phyloP scores from a whole-genome alignment of 2,329 filamentous ascomycete species.

The Chalara sp. region DNA sequence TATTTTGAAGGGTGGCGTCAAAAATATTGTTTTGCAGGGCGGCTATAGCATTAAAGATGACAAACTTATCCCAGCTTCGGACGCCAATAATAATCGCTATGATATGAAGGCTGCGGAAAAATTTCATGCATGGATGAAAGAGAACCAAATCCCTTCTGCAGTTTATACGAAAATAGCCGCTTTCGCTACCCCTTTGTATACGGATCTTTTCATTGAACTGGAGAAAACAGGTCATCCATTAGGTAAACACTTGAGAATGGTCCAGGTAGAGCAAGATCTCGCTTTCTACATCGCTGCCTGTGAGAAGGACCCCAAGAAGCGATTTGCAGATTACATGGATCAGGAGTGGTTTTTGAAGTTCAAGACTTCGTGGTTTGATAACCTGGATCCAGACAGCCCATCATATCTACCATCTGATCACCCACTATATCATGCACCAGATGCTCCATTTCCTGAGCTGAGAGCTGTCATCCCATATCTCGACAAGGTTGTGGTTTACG shows the following conservation, averaged over 20 bases:
- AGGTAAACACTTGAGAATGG: constrained; percentile 3
- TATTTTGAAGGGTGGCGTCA: background rate
- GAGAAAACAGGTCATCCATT: constrained; percentile 4
- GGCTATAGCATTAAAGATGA: constrained; percentile 5
- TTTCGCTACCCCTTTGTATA: constrained; percentile 3
- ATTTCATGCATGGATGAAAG: constrained; percentile 7
- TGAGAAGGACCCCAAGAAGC: background rate
- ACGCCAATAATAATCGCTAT: constrained; percentile 12
- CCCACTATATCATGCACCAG: background rate
- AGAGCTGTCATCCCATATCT: constrained; percentile 8
- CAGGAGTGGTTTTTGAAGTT: constrained; percentile 5
- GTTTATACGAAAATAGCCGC: constrained; percentile 9
- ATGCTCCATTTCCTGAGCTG: background rate
- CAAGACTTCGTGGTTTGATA: constrained; percentile 4
- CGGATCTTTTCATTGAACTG: constrained; percentile 3
- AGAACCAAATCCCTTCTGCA: constrained; percentile 3
- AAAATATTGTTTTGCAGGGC: constrained; percentile 13
- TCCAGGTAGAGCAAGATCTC: constrained; percentile 1
- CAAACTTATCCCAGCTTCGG: background rate
- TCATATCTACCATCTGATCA: background rate
- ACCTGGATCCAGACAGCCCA: background rate
- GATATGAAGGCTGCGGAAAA: background rate
- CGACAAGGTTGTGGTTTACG: constrained; percentile 6
- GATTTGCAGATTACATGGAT: constrained; percentile 1
- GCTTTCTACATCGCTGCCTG: background rate